Base-by-base conservation (phyloP, 2,329 filamentous ascomycete species). In the Aschersonia sp. region DNA sequence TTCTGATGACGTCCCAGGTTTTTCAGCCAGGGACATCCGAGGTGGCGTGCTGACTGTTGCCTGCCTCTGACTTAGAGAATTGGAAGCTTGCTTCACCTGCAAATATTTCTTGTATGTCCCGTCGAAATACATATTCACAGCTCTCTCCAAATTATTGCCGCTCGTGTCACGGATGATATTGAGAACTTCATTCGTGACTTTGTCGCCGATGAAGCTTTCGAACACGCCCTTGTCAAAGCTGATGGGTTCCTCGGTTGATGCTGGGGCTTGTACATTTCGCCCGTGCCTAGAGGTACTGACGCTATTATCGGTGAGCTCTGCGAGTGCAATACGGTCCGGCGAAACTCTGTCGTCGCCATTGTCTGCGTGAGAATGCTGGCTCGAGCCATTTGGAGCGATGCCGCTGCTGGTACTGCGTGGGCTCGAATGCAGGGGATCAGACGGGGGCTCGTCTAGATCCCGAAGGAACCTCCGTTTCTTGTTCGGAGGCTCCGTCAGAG, bases 101-200 rank as follows among this genome's bases (percentile, higher is more conserved):
- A 66, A 42, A 7, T 11, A 42, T 7, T 65, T 71, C 56, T 76
- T 79, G 72, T 80, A 83, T 5, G 79, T 83, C 22, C 79, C 79
- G 52, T 85, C 81, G 51, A 83, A 76, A 57, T 81, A 85, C 75
- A 83, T 82, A 50, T 82, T 82, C 49, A 83, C 73, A 6, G 80
- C 80, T 51, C 71, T 69, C 56, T 83, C 75, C 12, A 83, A 67
- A 51, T 79, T 69, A 47, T 75, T 66, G 30, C 72, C 72, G 47
- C 78, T 81, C 42, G 69, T 68, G 7, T 70, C 63, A n/a, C 68
- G 68, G 22, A 85, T 69, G 4, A 68, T 59, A 6, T 63, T 62
- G 45, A 83, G 56, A 1, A 69, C 62, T 30, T 76, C 67, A 0
- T 66, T 50, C 6, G 67, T 59, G 22, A 84, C 67, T 46, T 73